These are phyloP conservation scores for Rusavskia elegans DNA, from an alignment of 495 filamentous ascomycete genomes.

Conservation along the genomic window DNA sequence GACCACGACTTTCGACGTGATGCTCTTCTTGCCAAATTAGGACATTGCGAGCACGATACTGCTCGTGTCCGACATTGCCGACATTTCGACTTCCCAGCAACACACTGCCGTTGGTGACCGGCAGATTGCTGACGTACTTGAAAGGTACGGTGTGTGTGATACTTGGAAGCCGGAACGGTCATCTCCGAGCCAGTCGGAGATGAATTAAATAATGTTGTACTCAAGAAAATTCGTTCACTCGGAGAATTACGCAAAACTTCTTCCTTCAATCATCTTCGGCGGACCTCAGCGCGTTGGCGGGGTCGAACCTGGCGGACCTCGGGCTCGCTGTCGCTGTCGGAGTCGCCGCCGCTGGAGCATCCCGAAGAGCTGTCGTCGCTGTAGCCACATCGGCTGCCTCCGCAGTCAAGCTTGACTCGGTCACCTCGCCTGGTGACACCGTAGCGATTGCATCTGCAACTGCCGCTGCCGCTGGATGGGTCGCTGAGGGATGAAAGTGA, in stretches of 20 bases:
- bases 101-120: too few species aligned
- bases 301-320: slow-evolving; percentile 14
- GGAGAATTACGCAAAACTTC: neutral
- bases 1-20: too few species aligned
- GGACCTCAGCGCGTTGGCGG: slow-evolving; percentile 17
- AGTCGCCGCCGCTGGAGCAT: slow-evolving; percentile 24
- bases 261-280: slow-evolving; percentile 3
- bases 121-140: too few species aligned
- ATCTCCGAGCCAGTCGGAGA: too few species aligned
- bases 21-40: too few species aligned
- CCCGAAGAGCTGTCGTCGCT: slow-evolving; percentile 40
- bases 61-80: too few species aligned
- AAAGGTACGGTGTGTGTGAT: too few species aligned
- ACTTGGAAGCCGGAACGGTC: too few species aligned
- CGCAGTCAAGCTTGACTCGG: slow-evolving; percentile 87
- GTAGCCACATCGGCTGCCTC: slow-evolving; percentile 71
- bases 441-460: slow-evolving; percentile 85
- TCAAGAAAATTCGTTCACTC: neutral
- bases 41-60: too few species aligned
- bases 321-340: slow-evolving; percentile 45
- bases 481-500: slow-evolving; percentile 62
- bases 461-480: slow-evolving; percentile 37
- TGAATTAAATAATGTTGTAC: slow-evolving; percentile 1
- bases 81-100: too few species aligned
- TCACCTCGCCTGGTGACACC: slow-evolving; percentile 87